Conservation (phyloP, 192 early-diverging fungal genomes). For the Coemansia sp. region DNA sequence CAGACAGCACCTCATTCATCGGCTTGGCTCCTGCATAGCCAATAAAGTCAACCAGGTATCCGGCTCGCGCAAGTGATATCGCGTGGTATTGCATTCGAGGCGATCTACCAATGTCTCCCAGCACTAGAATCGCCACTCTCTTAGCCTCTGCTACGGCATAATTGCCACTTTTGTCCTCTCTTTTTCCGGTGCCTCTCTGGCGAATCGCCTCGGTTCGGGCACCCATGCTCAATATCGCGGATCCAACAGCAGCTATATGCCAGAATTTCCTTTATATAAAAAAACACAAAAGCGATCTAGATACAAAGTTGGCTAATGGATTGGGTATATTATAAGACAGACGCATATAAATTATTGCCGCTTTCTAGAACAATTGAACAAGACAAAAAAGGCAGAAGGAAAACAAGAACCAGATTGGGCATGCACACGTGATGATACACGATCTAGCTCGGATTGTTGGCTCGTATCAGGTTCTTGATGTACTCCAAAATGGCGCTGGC, state of each 20-base stretch:
- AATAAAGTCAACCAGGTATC: slow-evolving; percentile 76
- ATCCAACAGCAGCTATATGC: background rate
- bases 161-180: background rate
- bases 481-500: slow-evolving; percentile 52
- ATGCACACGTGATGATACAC: slow-evolving; percentile 9
- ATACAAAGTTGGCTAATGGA: too few relatives aligned
- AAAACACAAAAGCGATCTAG: too few relatives aligned
- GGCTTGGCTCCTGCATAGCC: slow-evolving; percentile 69
- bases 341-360: background rate
- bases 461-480: slow-evolving; percentile 45
- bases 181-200: slow-evolving; percentile 5
- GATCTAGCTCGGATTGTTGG: slow-evolving; percentile 25
- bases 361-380: background rate
- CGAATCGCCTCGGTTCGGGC: background rate
- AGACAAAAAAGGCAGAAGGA: background rate
- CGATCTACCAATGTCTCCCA: slow-evolving; percentile 82
- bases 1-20: slow-evolving; percentile 27
- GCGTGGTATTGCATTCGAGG: slow-evolving; percentile 95
- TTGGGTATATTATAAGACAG: too few relatives aligned
- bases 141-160: background rate
- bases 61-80: slow-evolving; percentile 65
- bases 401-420: slow-evolving; percentile 6
- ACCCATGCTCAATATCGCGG: background rate
- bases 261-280: too few relatives aligned
- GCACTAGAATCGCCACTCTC: slow-evolving; percentile 58